A percentile compares a stretch with the other conserved stretches of the same genome.
These are phyloP conservation scores for Jasminum sambac DNA, from an alignment of 257 asterid genomes.

Conservation along the genomic window DNA sequence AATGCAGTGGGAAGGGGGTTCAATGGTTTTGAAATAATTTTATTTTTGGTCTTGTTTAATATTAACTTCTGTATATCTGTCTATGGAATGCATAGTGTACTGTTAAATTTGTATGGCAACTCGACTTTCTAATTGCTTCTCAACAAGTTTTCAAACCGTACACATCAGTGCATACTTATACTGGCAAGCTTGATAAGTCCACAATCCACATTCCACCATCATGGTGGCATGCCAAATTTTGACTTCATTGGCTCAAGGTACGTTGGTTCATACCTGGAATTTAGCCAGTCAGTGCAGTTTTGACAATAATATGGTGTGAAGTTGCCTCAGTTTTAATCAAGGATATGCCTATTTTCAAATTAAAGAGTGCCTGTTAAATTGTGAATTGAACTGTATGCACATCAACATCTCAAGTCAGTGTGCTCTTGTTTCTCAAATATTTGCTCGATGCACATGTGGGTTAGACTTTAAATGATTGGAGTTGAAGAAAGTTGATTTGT, in stretches of 20 bases:
- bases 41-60: neutral
- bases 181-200: constrained; percentile 6
- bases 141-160: neutral
- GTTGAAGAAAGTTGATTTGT: neutral
- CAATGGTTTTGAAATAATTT: constrained; percentile 11
- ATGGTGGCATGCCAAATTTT: constrained; percentile 9
- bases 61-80: neutral
- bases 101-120: neutral
- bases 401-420: neutral
- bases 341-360: neutral
- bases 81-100: neutral
- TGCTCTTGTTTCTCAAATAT: neutral
- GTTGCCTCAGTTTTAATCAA: neutral
- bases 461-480: constrained; percentile 13
- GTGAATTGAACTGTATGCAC: neutral
- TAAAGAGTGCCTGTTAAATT: neutral
- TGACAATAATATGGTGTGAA: neutral
- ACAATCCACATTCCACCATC: constrained; percentile 6
- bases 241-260: constrained; percentile 15
- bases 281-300: neutral
- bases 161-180: neutral
- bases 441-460: neutral
- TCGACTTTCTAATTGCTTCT: neutral
- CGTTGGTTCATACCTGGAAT: neutral
- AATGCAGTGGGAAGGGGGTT: constrained; percentile 7